Conservation (phyloP, 495 filamentous ascomycete species). For the Tuber melanosporum region DNA sequence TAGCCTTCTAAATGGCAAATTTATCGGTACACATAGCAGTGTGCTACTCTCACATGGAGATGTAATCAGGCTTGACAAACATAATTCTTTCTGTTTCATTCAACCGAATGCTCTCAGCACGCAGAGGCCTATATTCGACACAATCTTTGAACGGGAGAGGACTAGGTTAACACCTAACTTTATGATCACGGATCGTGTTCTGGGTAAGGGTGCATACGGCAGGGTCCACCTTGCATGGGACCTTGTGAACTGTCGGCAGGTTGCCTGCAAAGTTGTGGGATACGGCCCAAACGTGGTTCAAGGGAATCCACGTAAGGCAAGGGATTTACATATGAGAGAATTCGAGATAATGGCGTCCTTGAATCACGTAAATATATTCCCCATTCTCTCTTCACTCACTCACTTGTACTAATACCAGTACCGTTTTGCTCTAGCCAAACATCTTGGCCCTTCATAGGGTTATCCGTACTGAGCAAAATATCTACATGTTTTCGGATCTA, state of each 20-base stretch:
- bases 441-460: constrained; percentile 47
- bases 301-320: constrained; percentile 17
- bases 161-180: constrained; percentile 32
- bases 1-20: constrained; percentile 45
- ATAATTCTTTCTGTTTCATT: constrained; percentile 26
- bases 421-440: constrained; percentile 43
- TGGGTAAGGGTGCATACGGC: constrained; percentile 50
- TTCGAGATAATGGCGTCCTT: constrained; percentile 45
- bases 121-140: constrained; percentile 5
- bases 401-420: neutral
- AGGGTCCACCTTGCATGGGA: constrained; percentile 50
- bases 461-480: constrained; percentile 42
- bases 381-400: neutral
- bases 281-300: constrained; percentile 12
- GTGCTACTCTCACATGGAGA: constrained; percentile 50
- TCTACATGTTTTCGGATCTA: constrained; percentile 54
- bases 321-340: constrained; percentile 34
- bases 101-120: constrained; percentile 1
- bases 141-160: constrained; percentile 16
- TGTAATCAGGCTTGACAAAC: constrained; percentile 39
- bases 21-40: constrained; percentile 43
- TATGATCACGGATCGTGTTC: constrained; percentile 45
- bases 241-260: constrained; percentile 42
- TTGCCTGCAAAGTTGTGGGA: constrained; percentile 53
- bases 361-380: constrained; percentile 42